Conservation (phyloP, 139 green algal species). For the Medakamo hakoo region DNA sequence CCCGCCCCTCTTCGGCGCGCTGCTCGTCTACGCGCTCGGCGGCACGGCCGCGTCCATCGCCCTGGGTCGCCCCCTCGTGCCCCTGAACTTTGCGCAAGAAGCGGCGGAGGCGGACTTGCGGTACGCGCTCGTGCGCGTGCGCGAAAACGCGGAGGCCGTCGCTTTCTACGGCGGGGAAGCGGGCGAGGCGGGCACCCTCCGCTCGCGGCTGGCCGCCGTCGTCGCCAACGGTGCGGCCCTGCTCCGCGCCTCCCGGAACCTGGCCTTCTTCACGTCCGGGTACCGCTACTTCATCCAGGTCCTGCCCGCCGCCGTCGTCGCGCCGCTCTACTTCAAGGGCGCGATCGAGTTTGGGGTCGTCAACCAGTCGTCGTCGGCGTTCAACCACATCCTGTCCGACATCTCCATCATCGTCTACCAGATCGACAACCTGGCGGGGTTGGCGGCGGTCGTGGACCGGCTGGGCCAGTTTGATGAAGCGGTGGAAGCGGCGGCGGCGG, state of each 20-base stretch:
- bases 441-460: slow-evolving; percentile 80
- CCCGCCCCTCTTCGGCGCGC: slow-evolving; percentile 82
- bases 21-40: slow-evolving; percentile 80
- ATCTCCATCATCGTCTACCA: slow-evolving; percentile 88
- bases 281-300: slow-evolving; percentile 63
- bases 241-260: slow-evolving; percentile 66
- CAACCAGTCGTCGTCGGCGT: slow-evolving; percentile 84
- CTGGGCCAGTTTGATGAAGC: slow-evolving; percentile 68
- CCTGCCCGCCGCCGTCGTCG: slow-evolving; percentile 90
- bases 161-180: slow-evolving; percentile 81
- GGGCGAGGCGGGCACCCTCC: slow-evolving; percentile 21
- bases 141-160: slow-evolving; percentile 90
- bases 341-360: slow-evolving; percentile 98
- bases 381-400: slow-evolving; percentile 93
- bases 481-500: slow-evolving; percentile 25
- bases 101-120: slow-evolving; percentile 74
- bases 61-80: slow-evolving; percentile 62
- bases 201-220: slow-evolving; percentile 34
- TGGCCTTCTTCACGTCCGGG: slow-evolving; percentile 94
- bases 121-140: slow-evolving; percentile 73
- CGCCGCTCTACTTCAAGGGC: slow-evolving; percentile 86
- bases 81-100: slow-evolving; percentile 95
- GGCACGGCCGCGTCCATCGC: slow-evolving; percentile 62
- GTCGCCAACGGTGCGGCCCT: slow-evolving; percentile 71
- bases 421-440: slow-evolving; percentile 76